Conservation (phyloP, 345 rosid species). For the Schrenkiella parvula region DNA sequence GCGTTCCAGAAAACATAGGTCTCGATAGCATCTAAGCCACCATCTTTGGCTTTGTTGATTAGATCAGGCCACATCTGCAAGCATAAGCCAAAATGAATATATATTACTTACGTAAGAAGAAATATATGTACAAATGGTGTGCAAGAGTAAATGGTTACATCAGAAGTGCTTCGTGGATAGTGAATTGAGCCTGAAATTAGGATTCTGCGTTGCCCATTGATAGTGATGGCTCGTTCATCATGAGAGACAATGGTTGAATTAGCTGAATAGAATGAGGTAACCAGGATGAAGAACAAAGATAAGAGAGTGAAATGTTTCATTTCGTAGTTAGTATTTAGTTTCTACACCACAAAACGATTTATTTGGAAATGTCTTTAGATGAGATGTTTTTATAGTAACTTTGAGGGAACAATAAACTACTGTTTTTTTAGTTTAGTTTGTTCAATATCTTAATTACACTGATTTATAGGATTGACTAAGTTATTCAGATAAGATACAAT, state of each 20-base stretch:
- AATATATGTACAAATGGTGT: background rate
- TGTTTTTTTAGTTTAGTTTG: background rate
- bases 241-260: constrained; percentile 33
- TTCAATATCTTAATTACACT: background rate
- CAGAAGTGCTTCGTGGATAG: constrained; percentile 60
- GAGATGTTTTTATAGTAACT: constrained; percentile 6
- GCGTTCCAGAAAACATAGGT: constrained; percentile 67
- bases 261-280: background rate
- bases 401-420: background rate
- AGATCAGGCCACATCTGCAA: constrained; percentile 70
- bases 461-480: constrained; percentile 9
- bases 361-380: background rate
- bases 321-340: background rate
- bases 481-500: background rate
- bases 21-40: constrained; percentile 60
- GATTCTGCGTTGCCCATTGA: constrained; percentile 50
- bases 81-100: background rate
- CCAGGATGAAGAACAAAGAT: background rate
- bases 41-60: constrained; percentile 55
- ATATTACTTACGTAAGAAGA: background rate
- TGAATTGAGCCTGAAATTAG: constrained; percentile 69
- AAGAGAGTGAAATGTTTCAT: constrained; percentile 10
- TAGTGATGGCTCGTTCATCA: constrained; percentile 45
- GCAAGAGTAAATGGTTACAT: constrained; percentile 22
- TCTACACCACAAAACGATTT: background rate